Conservation (phyloP, 1,284 basidiomycete genomes). For the Fomitopsis betulina region DNA sequence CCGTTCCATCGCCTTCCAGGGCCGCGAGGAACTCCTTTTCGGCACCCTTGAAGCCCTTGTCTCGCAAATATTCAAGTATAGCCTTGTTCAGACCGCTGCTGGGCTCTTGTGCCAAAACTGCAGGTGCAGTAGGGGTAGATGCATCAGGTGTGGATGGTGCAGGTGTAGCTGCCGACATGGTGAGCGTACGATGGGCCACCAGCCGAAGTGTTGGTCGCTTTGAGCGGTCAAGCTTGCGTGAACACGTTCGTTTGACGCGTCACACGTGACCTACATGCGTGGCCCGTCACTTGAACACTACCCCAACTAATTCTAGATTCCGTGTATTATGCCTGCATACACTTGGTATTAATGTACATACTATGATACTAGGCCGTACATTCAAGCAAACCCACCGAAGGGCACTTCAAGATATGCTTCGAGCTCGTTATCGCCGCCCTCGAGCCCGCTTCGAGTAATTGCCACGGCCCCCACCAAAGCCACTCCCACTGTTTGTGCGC, state of each 20-base stretch:
- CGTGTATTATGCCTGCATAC: too few relatives aligned
- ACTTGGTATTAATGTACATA: too few relatives aligned
- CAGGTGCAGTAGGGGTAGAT: conserved; percentile 17
- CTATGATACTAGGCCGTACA: too few relatives aligned
- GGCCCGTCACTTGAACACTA: too few relatives aligned
- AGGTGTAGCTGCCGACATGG: conserved; percentile 43
- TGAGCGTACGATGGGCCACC: neutral
- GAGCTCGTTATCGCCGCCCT: conserved; percentile 6
- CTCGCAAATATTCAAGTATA: conserved; percentile 81
- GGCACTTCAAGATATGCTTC: too few relatives aligned
- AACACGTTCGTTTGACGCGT: neutral
- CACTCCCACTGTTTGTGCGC: neutral
- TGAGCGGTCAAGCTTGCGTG: neutral
- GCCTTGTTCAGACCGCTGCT: conserved; percentile 42
- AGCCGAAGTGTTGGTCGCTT: neutral
- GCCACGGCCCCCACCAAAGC: conserved; percentile 6
- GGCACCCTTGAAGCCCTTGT: conserved; percentile 76
- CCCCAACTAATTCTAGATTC: too few relatives aligned
- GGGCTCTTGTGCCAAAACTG: conserved; percentile 11
- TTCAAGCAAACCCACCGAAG: too few relatives aligned
- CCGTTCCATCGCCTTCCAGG: conserved; percentile 50
- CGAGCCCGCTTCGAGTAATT: conserved; percentile 6
- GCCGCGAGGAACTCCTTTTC: conserved; percentile 73
- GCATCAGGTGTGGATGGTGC: conserved; percentile 33
- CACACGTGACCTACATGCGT: neutral